phyloP scores from a whole-genome alignment of 768 basidiomycete genomes.

The Lactarius tabidus region DNA sequence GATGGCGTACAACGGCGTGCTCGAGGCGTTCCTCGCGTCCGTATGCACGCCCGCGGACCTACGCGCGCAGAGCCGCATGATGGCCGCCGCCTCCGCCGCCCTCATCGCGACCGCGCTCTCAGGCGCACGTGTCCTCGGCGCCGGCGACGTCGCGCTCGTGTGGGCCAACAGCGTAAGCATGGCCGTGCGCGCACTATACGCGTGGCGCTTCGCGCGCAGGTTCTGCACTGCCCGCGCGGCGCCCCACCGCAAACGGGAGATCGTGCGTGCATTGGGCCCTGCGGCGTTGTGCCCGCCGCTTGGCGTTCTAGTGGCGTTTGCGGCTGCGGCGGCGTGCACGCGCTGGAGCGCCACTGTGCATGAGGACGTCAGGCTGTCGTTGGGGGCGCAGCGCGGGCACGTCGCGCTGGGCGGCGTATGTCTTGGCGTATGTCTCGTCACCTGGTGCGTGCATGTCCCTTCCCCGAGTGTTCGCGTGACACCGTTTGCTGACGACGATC shows the following conservation, averaged over 20 bases:
- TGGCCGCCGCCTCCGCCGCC: slow-evolving; percentile 68
- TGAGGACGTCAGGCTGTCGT: slow-evolving; percentile 20
- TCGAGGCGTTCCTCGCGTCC: slow-evolving; percentile 88
- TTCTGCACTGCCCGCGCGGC: slow-evolving; percentile 40
- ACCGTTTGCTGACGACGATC: not conserved
- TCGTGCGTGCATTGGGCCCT: not conserved
- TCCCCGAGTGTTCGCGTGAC: not conserved
- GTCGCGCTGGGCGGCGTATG: slow-evolving; percentile 29
- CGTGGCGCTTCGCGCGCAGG: slow-evolving; percentile 42
- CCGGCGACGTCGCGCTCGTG: slow-evolving; percentile 68
- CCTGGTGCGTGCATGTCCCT: not conserved
- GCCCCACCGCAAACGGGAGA: not conserved
- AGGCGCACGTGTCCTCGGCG: slow-evolving; percentile 40
- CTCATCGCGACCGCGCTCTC: slow-evolving; percentile 56
- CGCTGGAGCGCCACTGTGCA: slow-evolving; percentile 28
- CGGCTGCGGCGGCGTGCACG: slow-evolving; percentile 26
- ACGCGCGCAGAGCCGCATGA: slow-evolving; percentile 71
- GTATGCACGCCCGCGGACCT: slow-evolving; percentile 67
- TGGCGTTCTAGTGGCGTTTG: slow-evolving; percentile 30
- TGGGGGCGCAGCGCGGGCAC: slow-evolving; percentile 31
- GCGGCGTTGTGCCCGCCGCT: slow-evolving; percentile 28
- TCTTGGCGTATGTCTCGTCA: slow-evolving; percentile 13
- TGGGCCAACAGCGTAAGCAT: slow-evolving; percentile 74
- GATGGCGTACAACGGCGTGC: slow-evolving; percentile 82
- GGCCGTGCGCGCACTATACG: slow-evolving; percentile 57